These are phyloP conservation scores for Hymenochaete sp. DNA, from an alignment of 1,284 basidiomycete genomes.

Conservation along the genomic window DNA sequence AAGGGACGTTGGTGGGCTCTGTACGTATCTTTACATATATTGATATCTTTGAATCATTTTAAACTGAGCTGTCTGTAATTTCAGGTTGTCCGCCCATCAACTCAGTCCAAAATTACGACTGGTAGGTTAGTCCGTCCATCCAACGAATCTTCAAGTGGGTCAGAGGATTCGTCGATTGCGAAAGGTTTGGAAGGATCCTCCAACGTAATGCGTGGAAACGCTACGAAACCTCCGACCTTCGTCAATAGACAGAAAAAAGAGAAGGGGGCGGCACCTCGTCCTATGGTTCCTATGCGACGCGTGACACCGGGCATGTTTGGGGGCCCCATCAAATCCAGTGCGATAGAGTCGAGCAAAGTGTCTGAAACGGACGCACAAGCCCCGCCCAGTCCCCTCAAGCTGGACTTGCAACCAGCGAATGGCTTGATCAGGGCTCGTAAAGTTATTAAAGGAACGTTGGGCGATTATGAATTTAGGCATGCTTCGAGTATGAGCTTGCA, in stretches of 20 bases:
- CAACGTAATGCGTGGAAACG: conserved; percentile 14
- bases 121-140: background rate
- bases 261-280: conserved; percentile 23
- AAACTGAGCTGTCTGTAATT: background rate
- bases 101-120: background rate
- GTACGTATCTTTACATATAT: too few relatives aligned
- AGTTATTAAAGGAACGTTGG: conserved; percentile 21
- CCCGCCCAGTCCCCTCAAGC: conserved; percentile 22
- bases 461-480: conserved; percentile 9
- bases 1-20: background rate
- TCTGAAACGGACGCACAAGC: conserved; percentile 4
- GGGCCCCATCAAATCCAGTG: conserved; percentile 17
- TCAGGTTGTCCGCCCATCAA: conserved; percentile 6
- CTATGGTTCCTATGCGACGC: conserved; percentile 27
- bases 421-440: conserved; percentile 29
- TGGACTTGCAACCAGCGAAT: conserved; percentile 6
- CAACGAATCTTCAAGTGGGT: conserved; percentile 13
- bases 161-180: conserved; percentile 16
- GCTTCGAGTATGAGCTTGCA: conserved; percentile 6
- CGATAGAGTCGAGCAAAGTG: conserved; percentile 11
- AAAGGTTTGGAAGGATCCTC: background rate
- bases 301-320: conserved; percentile 31
- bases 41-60: background rate
- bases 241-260: conserved; percentile 37
- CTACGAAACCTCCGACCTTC: conserved; percentile 11